These are phyloP conservation scores for Pseudogymnoascus sp. DNA, from an alignment of 2,329 filamentous ascomycete species.

Conservation along the genomic window DNA sequence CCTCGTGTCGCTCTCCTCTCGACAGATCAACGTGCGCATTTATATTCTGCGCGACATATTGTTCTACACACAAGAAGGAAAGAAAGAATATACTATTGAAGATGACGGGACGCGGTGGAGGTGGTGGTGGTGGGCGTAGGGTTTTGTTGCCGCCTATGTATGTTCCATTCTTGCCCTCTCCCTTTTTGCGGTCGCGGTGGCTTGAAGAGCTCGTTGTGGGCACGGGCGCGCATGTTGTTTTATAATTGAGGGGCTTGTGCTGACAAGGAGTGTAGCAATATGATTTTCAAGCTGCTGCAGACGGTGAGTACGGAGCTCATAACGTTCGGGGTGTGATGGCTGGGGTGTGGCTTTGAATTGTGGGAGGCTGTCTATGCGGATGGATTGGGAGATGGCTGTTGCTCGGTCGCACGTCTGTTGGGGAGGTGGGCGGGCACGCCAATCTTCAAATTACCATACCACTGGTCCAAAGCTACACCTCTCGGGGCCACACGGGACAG, in stretches of 20 bases:
- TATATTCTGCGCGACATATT: neutral
- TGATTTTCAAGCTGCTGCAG: conserved; percentile 88
- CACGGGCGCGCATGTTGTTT: neutral
- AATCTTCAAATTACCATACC: neutral
- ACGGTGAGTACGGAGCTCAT: conserved; percentile 26
- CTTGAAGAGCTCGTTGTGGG: neutral
- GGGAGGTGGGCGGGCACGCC: neutral
- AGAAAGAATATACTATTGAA: conserved; percentile 1
- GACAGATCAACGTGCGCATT: neutral
- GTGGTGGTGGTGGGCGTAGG: conserved; percentile 42
- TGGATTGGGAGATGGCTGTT: neutral
- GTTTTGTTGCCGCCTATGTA: conserved; percentile 62
- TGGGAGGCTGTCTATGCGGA: neutral
- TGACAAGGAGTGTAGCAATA: conserved; percentile 51
- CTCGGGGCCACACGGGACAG: neutral
- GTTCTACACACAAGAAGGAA: neutral
- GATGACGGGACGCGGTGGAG: conserved; percentile 27
- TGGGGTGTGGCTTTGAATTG: neutral
- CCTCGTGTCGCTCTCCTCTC: neutral
- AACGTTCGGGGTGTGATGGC: neutral
- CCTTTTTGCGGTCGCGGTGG: neutral
- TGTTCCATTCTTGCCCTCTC: neutral
- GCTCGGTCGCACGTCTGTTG: neutral
- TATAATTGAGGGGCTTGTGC: neutral
- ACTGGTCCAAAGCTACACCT: neutral